Conservation (phyloP, 495 filamentous ascomycete genomes). For the Penicillium malachiteum region DNA sequence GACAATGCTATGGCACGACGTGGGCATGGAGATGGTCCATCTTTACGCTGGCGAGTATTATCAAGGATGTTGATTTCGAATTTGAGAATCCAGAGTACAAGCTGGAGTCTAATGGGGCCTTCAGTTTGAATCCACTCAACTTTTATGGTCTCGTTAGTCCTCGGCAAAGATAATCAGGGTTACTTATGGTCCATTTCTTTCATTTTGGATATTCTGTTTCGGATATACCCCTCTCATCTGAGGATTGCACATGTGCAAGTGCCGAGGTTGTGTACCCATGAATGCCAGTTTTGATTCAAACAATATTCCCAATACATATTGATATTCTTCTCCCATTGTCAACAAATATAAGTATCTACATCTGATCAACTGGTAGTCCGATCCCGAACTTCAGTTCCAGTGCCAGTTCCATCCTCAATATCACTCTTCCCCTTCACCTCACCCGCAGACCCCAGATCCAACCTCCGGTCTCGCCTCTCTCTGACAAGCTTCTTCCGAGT, state of each 20-base stretch:
- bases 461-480: constrained; percentile 2
- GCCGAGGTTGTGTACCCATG: no score
- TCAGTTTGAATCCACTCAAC: constrained; percentile 35
- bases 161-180: constrained; percentile 19
- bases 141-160: constrained; percentile 40
- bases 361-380: background rate
- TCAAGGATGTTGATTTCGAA: constrained; percentile 44
- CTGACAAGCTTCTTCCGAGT: constrained; percentile 4
- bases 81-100: constrained; percentile 44
- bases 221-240: no score
- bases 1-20: constrained; percentile 63
- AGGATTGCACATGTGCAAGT: no score
- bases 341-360: background rate
- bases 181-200: no score
- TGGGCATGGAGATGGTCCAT: constrained; percentile 64
- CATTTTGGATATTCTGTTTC: no score
- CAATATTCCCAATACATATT: no score
- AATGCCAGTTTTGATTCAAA: no score
- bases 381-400: background rate
- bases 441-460: background rate
- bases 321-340: no score
- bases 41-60: constrained; percentile 37
- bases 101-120: constrained; percentile 40
- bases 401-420: background rate
- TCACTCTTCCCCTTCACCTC: background rate